Base-by-base conservation (phyloP, 306 rosid genomes). In the Malus sieversii region DNA sequence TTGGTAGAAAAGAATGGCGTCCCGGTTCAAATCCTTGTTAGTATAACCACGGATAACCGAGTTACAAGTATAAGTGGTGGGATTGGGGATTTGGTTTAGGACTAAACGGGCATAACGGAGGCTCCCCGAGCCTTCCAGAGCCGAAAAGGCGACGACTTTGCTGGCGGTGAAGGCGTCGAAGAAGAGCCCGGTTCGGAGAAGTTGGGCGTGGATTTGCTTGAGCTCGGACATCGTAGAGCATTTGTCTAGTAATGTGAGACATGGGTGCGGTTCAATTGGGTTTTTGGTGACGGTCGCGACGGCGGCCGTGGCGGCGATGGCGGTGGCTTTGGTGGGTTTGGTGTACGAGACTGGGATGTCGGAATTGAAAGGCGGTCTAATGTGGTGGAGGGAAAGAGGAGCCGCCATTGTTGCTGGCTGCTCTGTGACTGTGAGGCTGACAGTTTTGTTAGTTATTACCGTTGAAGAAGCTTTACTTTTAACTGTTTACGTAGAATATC, bases 161-260 rank as follows among this genome's bases (percentile, higher is more conserved):
- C 72, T 51, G 38, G 69, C 68, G 0, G 67, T 57, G 69, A 70
- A 64, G 51, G 61, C 73, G 27, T 70, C 63, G 63, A 75, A 70
- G 77, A 75, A 76, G 51, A 81, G 77, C 60, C 84, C 77, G 4
- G 68, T 75, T 4, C 80, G 46, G 53, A 81, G 80, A 20, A 65
- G 11, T 9, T 75, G 84, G 32, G 80, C 76, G 44, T 80, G 84
- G 69, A 75, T 55, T 70, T 75, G 70, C 80, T 81, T 75, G 35
- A 75, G 80, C 69, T 81, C 75, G 14, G 66, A 74, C 66, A 75
- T 35, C 40, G 67, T 20, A 33, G 77, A 75, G 77, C 77, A 70
- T 4, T 81, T 23, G 5, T 70, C 84, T 32, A 64, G 53, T 51
- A 76, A 64, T 30, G 75, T 32, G 4, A 80, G 79, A 75, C 76